Evolutionary conservation across 140 eudicot species (phyloP).

Genomic region (Anethum foeniculum): DNA sequence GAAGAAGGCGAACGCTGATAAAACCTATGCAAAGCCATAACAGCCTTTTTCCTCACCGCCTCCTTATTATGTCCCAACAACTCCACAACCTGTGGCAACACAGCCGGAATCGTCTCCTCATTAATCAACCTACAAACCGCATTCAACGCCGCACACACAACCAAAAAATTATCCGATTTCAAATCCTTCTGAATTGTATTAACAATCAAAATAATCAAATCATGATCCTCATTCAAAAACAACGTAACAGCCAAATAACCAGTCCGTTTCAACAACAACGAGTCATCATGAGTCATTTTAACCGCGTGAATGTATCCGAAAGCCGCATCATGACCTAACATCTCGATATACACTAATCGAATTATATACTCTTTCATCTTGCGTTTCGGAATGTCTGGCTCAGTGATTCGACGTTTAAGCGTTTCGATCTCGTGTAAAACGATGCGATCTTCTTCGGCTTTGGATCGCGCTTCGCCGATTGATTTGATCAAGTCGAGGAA

Average conservation of each 20-base stretch:
- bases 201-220: conserved; percentile 84
- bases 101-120: conserved; percentile 99
- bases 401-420: conserved; percentile 53
- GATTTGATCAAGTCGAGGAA: conserved; percentile 89
- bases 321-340: conserved; percentile 96
- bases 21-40: conserved; percentile 95
- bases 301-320: conserved; percentile 95
- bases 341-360: conserved; percentile 83
- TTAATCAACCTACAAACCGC: conserved; percentile 94
- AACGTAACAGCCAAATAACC: conserved; percentile 90
- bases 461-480: conserved; percentile 97
- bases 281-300: conserved; percentile 92
- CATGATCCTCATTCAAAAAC: conserved; percentile 93
- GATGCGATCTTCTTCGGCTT: conserved; percentile 93
- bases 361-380: conserved; percentile 87
- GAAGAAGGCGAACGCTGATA: conserved; percentile 66
- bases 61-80: conserved; percentile 70
- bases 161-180: conserved; percentile 85
- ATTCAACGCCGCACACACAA: conserved; percentile 89
- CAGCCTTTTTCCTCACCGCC: conserved; percentile 95
- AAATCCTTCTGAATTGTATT: conserved; percentile 98
- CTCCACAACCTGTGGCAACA: conserved; percentile 86
- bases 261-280: conserved; percentile 54
- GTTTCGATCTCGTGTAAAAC: conserved; percentile 75
- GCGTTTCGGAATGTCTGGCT: conserved; percentile 76